These are phyloP conservation scores for Coccomyxa sp. DNA, from an alignment of 139 green algal species.

Conservation along the genomic window DNA sequence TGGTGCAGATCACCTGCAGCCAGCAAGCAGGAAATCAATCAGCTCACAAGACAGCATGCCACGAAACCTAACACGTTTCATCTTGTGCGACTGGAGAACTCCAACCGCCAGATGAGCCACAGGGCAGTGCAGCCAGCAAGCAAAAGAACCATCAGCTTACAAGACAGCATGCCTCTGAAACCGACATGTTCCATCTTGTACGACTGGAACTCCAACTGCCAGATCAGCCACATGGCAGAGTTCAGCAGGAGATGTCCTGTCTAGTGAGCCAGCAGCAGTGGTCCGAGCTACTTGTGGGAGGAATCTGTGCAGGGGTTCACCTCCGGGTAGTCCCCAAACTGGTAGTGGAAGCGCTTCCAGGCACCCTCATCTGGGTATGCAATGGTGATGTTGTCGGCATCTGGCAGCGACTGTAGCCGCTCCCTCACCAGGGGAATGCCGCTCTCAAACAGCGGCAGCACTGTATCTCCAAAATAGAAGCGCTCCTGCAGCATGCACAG, in stretches of 20 bases:
- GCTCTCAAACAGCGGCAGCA: constrained; percentile 93
- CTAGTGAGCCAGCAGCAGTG: neutral
- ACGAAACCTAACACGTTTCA: neutral
- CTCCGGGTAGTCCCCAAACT: constrained; percentile 86
- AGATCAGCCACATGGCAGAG: neutral
- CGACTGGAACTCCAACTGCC: neutral
- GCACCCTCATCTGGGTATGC: constrained; percentile 98
- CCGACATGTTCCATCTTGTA: neutral
- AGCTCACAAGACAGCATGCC: neutral
- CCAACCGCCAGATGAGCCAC: too few species aligned
- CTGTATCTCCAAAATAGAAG: constrained; percentile 98
- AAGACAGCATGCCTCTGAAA: neutral
- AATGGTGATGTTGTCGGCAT: constrained; percentile 85
- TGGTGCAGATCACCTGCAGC: constrained; percentile 95
- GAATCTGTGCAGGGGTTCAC: constrained; percentile 19
- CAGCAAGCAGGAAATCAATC: neutral
- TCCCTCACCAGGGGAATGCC: constrained; percentile 90
- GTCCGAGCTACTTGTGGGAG: neutral
- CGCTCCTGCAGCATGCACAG: constrained; percentile 67
- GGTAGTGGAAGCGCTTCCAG: constrained; percentile 97
- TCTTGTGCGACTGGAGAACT: neutral
- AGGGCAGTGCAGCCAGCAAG: constrained; percentile 37
- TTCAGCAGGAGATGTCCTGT: neutral
- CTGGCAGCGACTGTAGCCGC: constrained; percentile 61
- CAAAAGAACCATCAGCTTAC: neutral